A percentile compares a stretch with the other conserved stretches of the same genome.
Conservation (phyloP, 129 eudicot species). For the Ambrosia artemisiifolia region DNA sequence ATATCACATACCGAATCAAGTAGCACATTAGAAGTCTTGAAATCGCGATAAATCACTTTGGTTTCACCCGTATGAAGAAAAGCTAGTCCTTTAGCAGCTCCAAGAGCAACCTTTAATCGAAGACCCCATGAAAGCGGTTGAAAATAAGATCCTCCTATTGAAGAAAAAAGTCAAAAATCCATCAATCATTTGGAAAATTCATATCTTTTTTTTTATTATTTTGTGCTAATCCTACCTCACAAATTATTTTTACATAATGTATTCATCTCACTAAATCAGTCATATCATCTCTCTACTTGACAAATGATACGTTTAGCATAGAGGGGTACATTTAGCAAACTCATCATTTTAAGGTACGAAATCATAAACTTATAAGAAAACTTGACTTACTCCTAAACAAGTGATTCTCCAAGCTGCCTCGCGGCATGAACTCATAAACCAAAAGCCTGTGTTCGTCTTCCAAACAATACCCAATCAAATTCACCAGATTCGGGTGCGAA, state of each 20-base stretch:
- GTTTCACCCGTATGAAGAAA: constrained; percentile 75
- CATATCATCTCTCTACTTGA: too few species aligned
- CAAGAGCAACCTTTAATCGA: constrained; percentile 84
- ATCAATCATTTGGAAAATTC: constrained; percentile 5
- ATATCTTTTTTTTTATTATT: background rate
- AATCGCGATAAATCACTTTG: constrained; percentile 85
- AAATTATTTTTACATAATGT: too few species aligned
- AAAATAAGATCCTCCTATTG: constrained; percentile 79
- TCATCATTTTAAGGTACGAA: background rate
- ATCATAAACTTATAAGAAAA: background rate
- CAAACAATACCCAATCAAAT: constrained; percentile 77
- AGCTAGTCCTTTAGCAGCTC: constrained; percentile 96
- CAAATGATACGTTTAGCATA: too few species aligned
- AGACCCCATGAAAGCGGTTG: constrained; percentile 93
- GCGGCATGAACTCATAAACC: constrained; percentile 95
- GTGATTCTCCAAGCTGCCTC: constrained; percentile 95
- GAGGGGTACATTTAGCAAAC: too few species aligned
- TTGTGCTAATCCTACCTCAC: too few species aligned
- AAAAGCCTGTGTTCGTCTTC: constrained; percentile 84
- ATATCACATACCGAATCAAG: constrained; percentile 66
- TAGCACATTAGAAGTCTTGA: constrained; percentile 82
- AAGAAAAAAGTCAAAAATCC: background rate
- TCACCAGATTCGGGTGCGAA: constrained; percentile 77
- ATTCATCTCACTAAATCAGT: too few species aligned
- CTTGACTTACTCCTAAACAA: constrained; percentile 70